These are phyloP conservation scores for Ceratobasidium sp. DNA, from an alignment of 1,284 basidiomycete species.

Conservation along the genomic window DNA sequence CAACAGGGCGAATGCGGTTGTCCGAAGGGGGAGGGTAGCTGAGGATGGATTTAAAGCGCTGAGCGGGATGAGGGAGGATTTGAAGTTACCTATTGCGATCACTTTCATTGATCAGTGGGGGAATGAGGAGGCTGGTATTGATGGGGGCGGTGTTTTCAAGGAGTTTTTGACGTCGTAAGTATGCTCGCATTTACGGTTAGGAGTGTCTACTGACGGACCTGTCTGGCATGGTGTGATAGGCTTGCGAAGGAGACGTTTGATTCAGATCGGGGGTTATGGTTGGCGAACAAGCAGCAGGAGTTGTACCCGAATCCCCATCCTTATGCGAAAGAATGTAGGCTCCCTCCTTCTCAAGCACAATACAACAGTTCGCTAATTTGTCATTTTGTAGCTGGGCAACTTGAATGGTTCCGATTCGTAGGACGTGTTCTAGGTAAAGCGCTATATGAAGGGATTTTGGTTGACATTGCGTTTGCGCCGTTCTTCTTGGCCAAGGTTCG, in stretches of 20 bases:
- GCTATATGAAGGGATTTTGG: slow-evolving; percentile 95
- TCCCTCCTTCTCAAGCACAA: too few relatives aligned
- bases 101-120: slow-evolving; percentile 93
- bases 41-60: slow-evolving; percentile 91
- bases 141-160: slow-evolving; percentile 98
- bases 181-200: background rate
- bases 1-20: slow-evolving; percentile 65
- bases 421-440: slow-evolving; percentile 96
- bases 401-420: slow-evolving; percentile 95
- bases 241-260: slow-evolving; percentile 95
- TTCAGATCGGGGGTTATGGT: slow-evolving; percentile 93
- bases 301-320: slow-evolving; percentile 94
- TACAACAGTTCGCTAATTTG: slow-evolving; percentile 45
- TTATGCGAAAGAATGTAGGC: slow-evolving; percentile 85
- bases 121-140: slow-evolving; percentile 89
- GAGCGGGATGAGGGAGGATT: slow-evolving; percentile 71
- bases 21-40: slow-evolving; percentile 82
- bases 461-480: slow-evolving; percentile 95
- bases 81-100: slow-evolving; percentile 88
- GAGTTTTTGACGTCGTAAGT: slow-evolving; percentile 87
- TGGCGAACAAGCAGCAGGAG: slow-evolving; percentile 90
- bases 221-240: slow-evolving; percentile 57
- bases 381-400: slow-evolving; percentile 77
- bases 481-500: slow-evolving; percentile 93
- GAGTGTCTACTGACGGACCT: background rate